Base-by-base conservation (phyloP, 495 filamentous ascomycete species). In the Clohesyomyces aquaticus region DNA sequence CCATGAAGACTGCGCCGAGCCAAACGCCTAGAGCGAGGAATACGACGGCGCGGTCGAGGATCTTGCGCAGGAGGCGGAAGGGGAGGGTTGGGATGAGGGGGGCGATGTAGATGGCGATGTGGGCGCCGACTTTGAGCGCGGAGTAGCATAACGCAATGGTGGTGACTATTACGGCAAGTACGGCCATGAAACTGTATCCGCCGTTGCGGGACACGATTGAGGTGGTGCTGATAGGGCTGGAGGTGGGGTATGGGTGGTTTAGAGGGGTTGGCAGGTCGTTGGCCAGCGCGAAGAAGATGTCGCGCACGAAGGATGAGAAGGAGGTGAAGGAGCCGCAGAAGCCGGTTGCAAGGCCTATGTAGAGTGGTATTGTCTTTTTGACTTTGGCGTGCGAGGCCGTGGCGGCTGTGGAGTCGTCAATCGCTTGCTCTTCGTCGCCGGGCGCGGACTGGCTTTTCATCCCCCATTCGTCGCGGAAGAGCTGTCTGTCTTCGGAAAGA, bases 301-400 rank as follows among this genome's bases (percentile, higher is more conserved):
- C 93, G 3, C 93, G 85, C 42, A 93, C 87, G 72, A 96, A 96
- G 12, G 89, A 86, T 0, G 92, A 96, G 76, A 97, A 98, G 38
- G 88, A 91, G 2, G 94, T 98, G 54, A 94, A 87, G 68, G 86
- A 91, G 56, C 94, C 94, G 74, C 94, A 98, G 77, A 96, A 97
- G 12, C 94, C 94, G 1, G 91, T 95, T 0, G 93, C 85, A 0
- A 98, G 85, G 19, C 94, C 94, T 58, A 97, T 90, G 72, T 94
- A 97, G 0, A 96, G 81, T 0, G 93, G 92, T 46, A 94, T 87
- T 2, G 89, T 88, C 75, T 94, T 95, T 74, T 93, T 96, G 12
- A 67, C 59, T 46, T 72, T 73, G 4, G 25, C 29, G 47, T 70
- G 72, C 1, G 59, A 18, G 1, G 49, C 56, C 38, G 27, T 71